phyloP scores from a whole-genome alignment of 108 stramenopile genomes.

The Nitzschia sp. region DNA sequence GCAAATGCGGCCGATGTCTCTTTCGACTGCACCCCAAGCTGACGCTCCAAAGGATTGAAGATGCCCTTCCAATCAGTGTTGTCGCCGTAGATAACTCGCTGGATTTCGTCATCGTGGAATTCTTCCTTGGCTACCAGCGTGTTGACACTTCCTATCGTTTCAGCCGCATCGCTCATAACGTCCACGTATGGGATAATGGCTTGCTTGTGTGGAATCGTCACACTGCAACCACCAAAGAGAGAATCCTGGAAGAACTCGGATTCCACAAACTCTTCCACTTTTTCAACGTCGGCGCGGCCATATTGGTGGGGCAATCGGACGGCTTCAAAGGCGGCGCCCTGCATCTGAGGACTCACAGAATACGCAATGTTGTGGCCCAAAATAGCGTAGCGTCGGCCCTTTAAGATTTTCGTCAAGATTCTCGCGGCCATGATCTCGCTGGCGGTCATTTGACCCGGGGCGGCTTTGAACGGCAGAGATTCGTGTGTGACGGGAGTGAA shows the following conservation, averaged over 20 bases:
- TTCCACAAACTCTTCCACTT: constrained; percentile 82
- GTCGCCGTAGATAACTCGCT: constrained; percentile 84
- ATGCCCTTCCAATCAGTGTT: constrained; percentile 99
- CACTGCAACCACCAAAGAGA: constrained; percentile 89
- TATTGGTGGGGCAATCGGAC: constrained; percentile 87
- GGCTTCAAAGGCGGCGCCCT: constrained; percentile 89
- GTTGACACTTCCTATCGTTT: constrained; percentile 98
- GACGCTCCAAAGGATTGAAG: constrained; percentile 80
- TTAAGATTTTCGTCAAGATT: constrained; percentile 72
- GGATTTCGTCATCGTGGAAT: constrained; percentile 38
- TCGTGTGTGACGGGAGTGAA: constrained; percentile 97
- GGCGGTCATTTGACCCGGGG: constrained; percentile 96
- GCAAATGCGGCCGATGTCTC: constrained; percentile 43
- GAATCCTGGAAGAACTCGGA: constrained; percentile 78
- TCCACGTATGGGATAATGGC: constrained; percentile 90
- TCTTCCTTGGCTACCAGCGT: constrained; percentile 84
- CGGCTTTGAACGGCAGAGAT: constrained; percentile 88
- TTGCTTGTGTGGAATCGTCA: constrained; percentile 99
- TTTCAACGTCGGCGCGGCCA: constrained; percentile 75
- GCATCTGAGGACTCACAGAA: constrained; percentile 96
- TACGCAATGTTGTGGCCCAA: constrained; percentile 93
- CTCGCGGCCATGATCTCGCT: constrained; percentile 90
- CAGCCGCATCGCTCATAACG: constrained; percentile 89
- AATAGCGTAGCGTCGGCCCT: constrained; percentile 81
- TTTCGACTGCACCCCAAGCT: constrained; percentile 45